Evolutionary conservation across 2,329 filamentous ascomycete genomes (phyloP).

Genomic region (Botrytis cinerea): DNA sequence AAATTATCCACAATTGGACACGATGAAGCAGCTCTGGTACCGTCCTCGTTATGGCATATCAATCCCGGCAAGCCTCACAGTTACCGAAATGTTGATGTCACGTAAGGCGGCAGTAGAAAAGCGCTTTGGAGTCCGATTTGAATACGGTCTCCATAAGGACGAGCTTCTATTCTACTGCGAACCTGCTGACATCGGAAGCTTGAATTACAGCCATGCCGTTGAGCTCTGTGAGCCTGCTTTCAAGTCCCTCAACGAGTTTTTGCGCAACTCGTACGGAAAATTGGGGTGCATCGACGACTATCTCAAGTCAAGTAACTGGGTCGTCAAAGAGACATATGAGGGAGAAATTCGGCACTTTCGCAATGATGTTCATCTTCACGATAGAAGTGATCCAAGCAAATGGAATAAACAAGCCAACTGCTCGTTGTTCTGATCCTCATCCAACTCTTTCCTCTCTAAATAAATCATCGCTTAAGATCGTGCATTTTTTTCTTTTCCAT

Average conservation of each 20-base stretch:
- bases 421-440: background rate
- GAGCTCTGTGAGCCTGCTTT: background rate
- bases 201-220: background rate
- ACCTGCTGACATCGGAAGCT: background rate
- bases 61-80: background rate
- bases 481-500: background rate
- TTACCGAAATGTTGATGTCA: background rate
- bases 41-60: background rate
- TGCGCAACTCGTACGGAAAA: background rate
- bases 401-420: background rate
- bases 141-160: background rate
- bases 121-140: background rate
- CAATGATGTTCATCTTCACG: background rate
- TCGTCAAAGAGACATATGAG: background rate
- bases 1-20: background rate
- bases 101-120: background rate
- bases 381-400: background rate
- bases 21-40: background rate
- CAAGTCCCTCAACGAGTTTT: background rate
- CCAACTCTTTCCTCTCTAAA: background rate
- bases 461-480: background rate
- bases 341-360: background rate
- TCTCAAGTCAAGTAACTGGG: background rate
- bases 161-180: background rate
- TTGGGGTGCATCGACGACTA: background rate